Conservation (phyloP, 2,329 filamentous ascomycete species). For the Emergomyces pasteurianus region DNA sequence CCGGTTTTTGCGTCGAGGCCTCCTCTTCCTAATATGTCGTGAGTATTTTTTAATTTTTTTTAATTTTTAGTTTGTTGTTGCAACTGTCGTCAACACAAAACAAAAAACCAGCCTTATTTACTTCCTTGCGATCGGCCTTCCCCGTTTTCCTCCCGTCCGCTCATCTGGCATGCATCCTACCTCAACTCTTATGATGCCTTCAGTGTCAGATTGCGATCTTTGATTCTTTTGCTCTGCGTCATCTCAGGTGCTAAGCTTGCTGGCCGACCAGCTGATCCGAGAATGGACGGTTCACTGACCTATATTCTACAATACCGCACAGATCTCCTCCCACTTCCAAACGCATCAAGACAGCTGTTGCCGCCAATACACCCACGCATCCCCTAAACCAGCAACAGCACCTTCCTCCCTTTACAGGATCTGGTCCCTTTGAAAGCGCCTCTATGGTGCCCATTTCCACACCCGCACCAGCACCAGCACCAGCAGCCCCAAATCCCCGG, state of each 20-base stretch:
- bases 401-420: constrained; percentile 17
- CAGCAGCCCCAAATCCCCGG: constrained; percentile 25
- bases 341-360: constrained; percentile 29
- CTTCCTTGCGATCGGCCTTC: not conserved
- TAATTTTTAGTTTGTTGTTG: not conserved
- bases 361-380: constrained; percentile 24
- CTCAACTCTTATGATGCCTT: constrained; percentile 3
- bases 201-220: not conserved
- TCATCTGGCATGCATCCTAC: constrained; percentile 6
- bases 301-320: constrained; percentile 5
- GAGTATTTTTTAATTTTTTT: constrained; percentile 5
- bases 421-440: constrained; percentile 23
- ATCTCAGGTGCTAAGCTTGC: not conserved
- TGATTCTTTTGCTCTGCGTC: constrained; percentile 3
- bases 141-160: constrained; percentile 7
- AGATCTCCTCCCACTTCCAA: constrained; percentile 33
- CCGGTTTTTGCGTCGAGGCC: constrained; percentile 11
- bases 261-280: constrained; percentile 2
- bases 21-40: constrained; percentile 15
- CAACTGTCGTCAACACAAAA: too few relatives aligned
- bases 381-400: constrained; percentile 27
- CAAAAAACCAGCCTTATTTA: not conserved
- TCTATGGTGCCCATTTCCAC: constrained; percentile 25
- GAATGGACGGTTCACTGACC: constrained; percentile 8
- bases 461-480: constrained; percentile 16